Evolutionary conservation across 176 grass and related monocot species (phyloP), one percentile per base, ranked within the genome.

Genomic region (Oryza glaberrima): DNA sequence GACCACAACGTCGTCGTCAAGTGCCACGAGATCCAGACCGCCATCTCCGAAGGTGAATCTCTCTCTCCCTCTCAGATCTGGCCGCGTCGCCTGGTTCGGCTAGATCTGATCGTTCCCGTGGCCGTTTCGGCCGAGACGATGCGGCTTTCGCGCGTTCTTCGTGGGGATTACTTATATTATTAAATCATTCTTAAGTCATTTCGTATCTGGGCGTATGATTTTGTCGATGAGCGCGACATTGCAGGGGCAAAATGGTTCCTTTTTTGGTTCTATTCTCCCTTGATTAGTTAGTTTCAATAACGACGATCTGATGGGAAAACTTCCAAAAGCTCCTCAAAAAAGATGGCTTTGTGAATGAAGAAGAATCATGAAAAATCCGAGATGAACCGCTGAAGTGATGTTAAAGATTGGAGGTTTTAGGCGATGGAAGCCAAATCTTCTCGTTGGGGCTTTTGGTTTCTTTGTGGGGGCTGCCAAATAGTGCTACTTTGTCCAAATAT

Each of bases 1-100:
- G 92, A 97, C 75, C 94, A 92, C 84, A 94, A 97, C 88, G 90
- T 94, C 76, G 94, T 97, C 44, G 88, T 87, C 69, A 97, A 94
- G 90, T 97, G 94, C 77, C 88, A 85, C 36, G 94, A 97, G 83
- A 94, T 97, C 92, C 94, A 97, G 85, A 79, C 4, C 54, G 94
- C 94, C 63, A 97, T 94, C 65, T 85, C 92, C 4, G 94, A 97
- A 94, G 94, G 94, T 97, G 34, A 94, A 38, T 38, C 36, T 38
- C 36, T 38, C 36, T 36, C 49, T 34, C 38, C 28, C 49, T 51
- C 54, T 2, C 88, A 90, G 88, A 90, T 90, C 88, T 80, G 75
- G 11, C 11, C 44, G 3, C 56, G 13, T 36, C 64, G 77, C 46
- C 35, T 17, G 76, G 11, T 41, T 60, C 35, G 34, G 4, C 67